phyloP scores from a whole-genome alignment of 495 filamentous ascomycete genomes.

The Tirmania nivea region DNA sequence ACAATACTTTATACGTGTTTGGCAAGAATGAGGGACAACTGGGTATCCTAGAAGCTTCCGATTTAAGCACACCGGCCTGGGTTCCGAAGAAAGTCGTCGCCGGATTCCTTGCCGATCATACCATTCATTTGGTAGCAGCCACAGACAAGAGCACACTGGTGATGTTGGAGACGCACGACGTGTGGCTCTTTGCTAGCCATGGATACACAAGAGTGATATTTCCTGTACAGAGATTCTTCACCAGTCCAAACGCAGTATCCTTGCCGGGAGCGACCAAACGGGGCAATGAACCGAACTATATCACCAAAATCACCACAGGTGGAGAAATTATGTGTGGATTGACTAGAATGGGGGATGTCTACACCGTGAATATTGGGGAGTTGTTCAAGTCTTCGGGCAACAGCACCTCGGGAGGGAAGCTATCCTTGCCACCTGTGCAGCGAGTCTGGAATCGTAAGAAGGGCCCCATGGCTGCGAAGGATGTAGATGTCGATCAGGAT shows the following conservation, averaged over 20 bases:
- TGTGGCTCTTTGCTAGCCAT: conserved; percentile 83
- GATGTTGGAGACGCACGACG: conserved; percentile 64
- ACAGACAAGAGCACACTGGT: conserved; percentile 79
- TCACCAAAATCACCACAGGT: conserved; percentile 55
- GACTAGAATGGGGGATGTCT: conserved; percentile 64
- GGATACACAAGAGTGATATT: conserved; percentile 74
- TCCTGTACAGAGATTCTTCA: conserved; percentile 41
- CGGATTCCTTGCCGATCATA: conserved; percentile 44
- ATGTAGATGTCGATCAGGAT: conserved; percentile 75
- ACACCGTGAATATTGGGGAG: conserved; percentile 45
- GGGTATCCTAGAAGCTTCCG: conserved; percentile 68
- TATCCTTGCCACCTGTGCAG: conserved; percentile 47
- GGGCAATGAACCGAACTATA: conserved; percentile 28
- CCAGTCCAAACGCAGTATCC: not conserved
- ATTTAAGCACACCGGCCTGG: conserved; percentile 66
- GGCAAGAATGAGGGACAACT: conserved; percentile 92
- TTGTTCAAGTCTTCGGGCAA: conserved; percentile 21
- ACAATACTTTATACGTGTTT: conserved; percentile 68
- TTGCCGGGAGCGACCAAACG: not conserved
- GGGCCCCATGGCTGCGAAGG: conserved; percentile 61
- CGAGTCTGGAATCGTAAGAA: conserved; percentile 67
- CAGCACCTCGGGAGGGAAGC: conserved; percentile 39
- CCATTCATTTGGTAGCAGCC: conserved; percentile 60
- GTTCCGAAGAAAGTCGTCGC: conserved; percentile 72
- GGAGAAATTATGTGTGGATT: conserved; percentile 80